Evolutionary conservation across 23 red algal genomes (phyloP).

Genomic region (Chondrus crispus): DNA sequence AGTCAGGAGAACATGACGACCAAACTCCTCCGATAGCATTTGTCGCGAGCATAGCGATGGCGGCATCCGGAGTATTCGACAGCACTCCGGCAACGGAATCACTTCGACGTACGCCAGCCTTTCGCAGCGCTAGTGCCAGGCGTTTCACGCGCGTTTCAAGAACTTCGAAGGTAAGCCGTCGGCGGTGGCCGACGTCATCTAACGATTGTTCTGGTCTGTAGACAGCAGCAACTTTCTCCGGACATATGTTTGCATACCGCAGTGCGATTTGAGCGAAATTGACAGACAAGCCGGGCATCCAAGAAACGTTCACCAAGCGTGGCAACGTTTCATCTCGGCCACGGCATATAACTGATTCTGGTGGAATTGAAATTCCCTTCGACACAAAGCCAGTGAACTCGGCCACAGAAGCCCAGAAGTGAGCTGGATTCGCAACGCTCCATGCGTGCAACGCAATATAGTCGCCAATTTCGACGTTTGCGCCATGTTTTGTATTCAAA

Average conservation of each 20-base stretch:
- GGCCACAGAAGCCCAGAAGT: slow-evolving; percentile 56
- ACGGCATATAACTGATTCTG: not conserved
- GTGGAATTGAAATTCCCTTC: no score
- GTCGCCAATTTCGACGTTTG: not conserved
- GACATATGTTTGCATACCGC: not conserved
- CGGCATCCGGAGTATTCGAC: slow-evolving; percentile 61
- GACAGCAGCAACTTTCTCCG: not conserved
- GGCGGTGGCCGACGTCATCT: slow-evolving; percentile 9
- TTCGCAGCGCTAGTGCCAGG: not conserved
- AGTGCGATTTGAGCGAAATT: slow-evolving; percentile 62
- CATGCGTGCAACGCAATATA: slow-evolving; percentile 34
- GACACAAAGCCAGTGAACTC: slow-evolving; percentile 16
- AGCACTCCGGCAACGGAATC: slow-evolving; percentile 49
- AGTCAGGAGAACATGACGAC: slow-evolving; percentile 66
- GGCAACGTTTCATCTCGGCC: not conserved
- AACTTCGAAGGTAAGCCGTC: not conserved
- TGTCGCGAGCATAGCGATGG: slow-evolving; percentile 62
- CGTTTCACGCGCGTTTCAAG: not conserved
- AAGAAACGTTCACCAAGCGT: not conserved
- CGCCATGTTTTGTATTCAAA: not conserved
- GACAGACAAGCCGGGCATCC: slow-evolving; percentile 34
- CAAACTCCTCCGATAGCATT: slow-evolving; percentile 58
- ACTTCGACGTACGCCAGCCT: not conserved
- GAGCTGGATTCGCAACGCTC: slow-evolving; percentile 23
- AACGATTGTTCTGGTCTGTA: not conserved